phyloP scores from a whole-genome alignment of 139 green algal genomes.

The Chlamydomonas incerta region DNA sequence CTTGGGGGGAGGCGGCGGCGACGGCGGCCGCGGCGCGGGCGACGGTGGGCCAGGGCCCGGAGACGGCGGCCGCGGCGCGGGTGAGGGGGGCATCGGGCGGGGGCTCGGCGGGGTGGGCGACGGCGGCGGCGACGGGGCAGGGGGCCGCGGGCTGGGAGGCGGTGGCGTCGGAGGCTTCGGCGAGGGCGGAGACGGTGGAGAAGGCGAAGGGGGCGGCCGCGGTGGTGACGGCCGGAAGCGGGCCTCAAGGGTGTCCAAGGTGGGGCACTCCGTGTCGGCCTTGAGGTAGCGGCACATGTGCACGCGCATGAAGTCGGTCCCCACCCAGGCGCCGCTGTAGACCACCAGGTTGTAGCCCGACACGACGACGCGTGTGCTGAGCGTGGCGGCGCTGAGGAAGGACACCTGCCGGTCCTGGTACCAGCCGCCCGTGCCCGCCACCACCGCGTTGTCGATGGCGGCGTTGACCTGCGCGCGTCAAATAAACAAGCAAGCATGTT shows the following conservation, averaged over 20 bases:
- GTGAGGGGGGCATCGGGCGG: background rate
- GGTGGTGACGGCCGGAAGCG: background rate
- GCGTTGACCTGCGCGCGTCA: no score
- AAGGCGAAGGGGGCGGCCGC: background rate
- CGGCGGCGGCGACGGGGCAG: background rate
- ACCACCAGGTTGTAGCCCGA: conserved; percentile 2
- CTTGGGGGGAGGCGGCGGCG: background rate
- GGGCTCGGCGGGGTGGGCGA: no score
- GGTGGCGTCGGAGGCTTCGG: no score
- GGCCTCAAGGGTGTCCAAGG: background rate
- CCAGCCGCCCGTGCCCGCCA: no score
- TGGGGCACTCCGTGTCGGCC: background rate
- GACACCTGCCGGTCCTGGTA: background rate
- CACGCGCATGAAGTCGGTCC: background rate
- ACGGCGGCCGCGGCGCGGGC: background rate
- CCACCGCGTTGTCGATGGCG: no score
- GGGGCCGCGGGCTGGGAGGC: background rate
- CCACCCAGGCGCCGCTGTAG: background rate
- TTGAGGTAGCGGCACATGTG: conserved; percentile 2
- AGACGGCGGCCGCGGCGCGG: background rate
- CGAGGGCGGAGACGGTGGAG: background rate
- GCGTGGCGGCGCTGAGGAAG: background rate
- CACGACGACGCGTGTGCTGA: background rate
- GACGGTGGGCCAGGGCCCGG: background rate
- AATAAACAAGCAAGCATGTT: no score